A percentile compares a stretch with the other conserved stretches of the same genome.
These are phyloP conservation scores for Hypoxylon perforatum DNA, from an alignment of 495 filamentous ascomycete species.

Conservation along the genomic window DNA sequence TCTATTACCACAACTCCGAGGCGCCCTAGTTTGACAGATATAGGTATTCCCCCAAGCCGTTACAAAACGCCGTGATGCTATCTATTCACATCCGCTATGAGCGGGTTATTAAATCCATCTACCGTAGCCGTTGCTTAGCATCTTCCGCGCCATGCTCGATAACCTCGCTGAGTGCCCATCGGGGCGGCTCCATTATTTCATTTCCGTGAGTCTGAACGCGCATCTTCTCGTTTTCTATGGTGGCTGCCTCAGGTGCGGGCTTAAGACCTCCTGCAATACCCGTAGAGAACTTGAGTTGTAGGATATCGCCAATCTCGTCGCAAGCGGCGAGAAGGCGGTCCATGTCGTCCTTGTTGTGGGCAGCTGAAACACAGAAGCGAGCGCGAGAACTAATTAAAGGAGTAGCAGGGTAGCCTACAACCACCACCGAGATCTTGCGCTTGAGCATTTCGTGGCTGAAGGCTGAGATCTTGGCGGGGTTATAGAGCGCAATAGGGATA, in stretches of 20 bases:
- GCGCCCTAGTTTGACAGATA: slow-evolving; percentile 44
- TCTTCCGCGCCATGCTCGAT: slow-evolving; percentile 82
- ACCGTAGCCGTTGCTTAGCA: slow-evolving; percentile 76
- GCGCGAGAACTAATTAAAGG: slow-evolving; percentile 93
- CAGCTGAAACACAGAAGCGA: slow-evolving; percentile 93
- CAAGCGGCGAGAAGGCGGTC: slow-evolving; percentile 91
- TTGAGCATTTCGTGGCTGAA: slow-evolving; percentile 98
- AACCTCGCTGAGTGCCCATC: slow-evolving; percentile 86
- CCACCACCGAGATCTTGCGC: slow-evolving; percentile 97
- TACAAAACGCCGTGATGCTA: slow-evolving; percentile 42
- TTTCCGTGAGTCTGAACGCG: slow-evolving; percentile 69
- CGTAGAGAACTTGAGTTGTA: slow-evolving; percentile 96
- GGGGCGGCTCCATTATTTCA: slow-evolving; percentile 70
- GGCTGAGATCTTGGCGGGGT: slow-evolving; percentile 96
- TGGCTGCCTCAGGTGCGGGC: slow-evolving; percentile 74
- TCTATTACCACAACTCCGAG: slow-evolving; percentile 44
- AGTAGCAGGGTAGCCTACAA: slow-evolving; percentile 98
- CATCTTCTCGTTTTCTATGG: slow-evolving; percentile 76
- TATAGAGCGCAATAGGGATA: slow-evolving; percentile 91
- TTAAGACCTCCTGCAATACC: slow-evolving; percentile 89
- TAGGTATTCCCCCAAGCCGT: slow-evolving; percentile 26
- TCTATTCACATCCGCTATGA: slow-evolving; percentile 26
- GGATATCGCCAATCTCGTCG: slow-evolving; percentile 89
- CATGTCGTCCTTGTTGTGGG: slow-evolving; percentile 97
- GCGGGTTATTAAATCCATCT: slow-evolving; percentile 18